These are phyloP conservation scores for Aspergillus steynii DNA, from an alignment of 495 filamentous ascomycete species.

Conservation along the genomic window DNA sequence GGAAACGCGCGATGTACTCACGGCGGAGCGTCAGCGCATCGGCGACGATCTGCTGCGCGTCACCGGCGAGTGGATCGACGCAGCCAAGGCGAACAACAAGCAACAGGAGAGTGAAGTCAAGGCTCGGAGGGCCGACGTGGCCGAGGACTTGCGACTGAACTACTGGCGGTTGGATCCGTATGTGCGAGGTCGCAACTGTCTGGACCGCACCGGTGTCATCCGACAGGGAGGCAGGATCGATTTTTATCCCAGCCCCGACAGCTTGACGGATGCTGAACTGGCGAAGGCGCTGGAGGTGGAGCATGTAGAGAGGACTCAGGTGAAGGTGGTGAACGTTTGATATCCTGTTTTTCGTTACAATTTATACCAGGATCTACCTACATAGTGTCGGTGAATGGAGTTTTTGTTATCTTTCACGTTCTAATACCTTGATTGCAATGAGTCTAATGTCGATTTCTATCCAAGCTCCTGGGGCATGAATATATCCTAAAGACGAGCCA, in stretches of 20 bases:
- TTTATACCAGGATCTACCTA: background rate
- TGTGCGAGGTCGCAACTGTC: constrained; percentile 64
- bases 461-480: too few relatives aligned
- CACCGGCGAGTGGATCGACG: constrained; percentile 68
- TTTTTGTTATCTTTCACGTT: background rate
- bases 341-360: background rate
- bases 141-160: constrained; percentile 63
- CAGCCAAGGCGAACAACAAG: constrained; percentile 38
- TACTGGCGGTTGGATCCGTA: constrained; percentile 86
- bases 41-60: constrained; percentile 66
- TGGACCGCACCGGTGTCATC: constrained; percentile 71
- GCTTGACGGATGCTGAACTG: constrained; percentile 16
- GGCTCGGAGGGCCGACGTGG: constrained; percentile 58
- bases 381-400: background rate
- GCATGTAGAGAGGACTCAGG: constrained; percentile 28
- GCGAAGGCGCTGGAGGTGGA: constrained; percentile 30
- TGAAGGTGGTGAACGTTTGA: constrained; percentile 14
- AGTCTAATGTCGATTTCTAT: too few relatives aligned
- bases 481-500: constrained; percentile 35
- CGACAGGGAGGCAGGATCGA: constrained; percentile 60
- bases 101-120: constrained; percentile 41
- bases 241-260: constrained; percentile 54
- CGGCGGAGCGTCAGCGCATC: constrained; percentile 56
- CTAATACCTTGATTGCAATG: too few relatives aligned
- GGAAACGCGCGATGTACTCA: constrained; percentile 56